Evolutionary conservation across 208 protist genomes (phyloP).

Genomic region (Acanthamoeba castellanii): DNA sequence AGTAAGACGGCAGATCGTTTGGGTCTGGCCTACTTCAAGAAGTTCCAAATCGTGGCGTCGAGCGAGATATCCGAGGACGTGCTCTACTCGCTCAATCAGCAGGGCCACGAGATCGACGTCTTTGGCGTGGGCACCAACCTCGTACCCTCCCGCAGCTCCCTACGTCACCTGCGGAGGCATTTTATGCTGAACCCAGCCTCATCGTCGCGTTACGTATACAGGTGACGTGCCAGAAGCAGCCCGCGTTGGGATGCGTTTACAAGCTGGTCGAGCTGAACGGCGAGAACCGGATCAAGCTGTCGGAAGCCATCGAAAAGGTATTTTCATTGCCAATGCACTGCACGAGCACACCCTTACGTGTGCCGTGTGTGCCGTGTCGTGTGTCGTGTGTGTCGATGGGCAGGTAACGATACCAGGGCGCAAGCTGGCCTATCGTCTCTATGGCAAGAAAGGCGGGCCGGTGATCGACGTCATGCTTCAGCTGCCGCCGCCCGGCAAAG

Average conservation of each 20-base stretch:
- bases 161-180: neutral
- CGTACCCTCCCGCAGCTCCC: constrained; percentile 76
- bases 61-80: constrained; percentile 92
- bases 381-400: neutral
- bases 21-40: constrained; percentile 68
- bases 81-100: constrained; percentile 84
- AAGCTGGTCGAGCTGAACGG: constrained; percentile 93
- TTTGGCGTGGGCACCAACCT: constrained; percentile 95
- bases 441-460: constrained; percentile 19
- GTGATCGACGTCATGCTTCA: constrained; percentile 51
- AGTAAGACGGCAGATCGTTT: neutral
- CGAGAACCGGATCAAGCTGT: constrained; percentile 92
- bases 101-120: constrained; percentile 89
- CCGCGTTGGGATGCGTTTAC: constrained; percentile 94
- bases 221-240: constrained; percentile 91
- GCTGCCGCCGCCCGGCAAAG: neutral
- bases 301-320: constrained; percentile 74
- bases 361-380: neutral
- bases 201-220: neutral
- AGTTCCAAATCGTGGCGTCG: constrained; percentile 88
- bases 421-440: constrained; percentile 44
- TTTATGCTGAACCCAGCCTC: neutral
- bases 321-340: too few relatives aligned
- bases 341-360: too few relatives aligned
- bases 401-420: constrained; percentile 40